Base-by-base conservation (phyloP, 2,329 filamentous ascomycete genomes). In the Trichoderma arundinaceum region DNA sequence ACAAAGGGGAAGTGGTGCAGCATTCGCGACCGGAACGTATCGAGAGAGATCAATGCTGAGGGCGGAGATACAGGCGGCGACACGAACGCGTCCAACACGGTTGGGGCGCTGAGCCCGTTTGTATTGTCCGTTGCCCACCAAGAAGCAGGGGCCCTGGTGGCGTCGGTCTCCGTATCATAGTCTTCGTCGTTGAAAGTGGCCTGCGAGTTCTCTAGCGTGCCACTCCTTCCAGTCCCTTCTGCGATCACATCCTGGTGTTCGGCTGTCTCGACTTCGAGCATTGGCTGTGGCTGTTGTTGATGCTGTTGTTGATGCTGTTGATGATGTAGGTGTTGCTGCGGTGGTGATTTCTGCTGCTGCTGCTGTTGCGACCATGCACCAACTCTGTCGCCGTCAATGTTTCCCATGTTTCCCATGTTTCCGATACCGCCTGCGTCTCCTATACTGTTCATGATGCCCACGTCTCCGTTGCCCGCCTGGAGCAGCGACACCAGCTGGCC, bases 1-100 rank as follows among this genome's bases (percentile, higher is more conserved):
- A 52, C 48, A 33, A 52, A 52, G 48, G 48, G 28, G 8, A 52
- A 52, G 28, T 52, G 48, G 3, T 52, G 48, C 48, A 52, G 15
- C 48, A 52, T 52, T 33, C 48, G 48, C 22, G 48, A 52, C 15
- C 48, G 48, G 48, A 52, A 52, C 10, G 28, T 52, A 7, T 33
- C 28, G 48, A 52, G 48, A 3, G 48, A 52, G 28, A 32, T 15
- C 4, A 13, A 35, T 52, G 48, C 28, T 17, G 28, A 52, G 15
- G 28, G 48, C 15, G 22, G 28, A 52, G 48, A 52, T 52, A 33
- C 28, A 52, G 28, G 33, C 13, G 48, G 48, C 48, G 48, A 33
- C 48, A 52, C 33, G 28, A 52, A 35, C 3, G 15, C 48, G 13
- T 52, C 22, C 28, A 32, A 9, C 0, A 51, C 48, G 6, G 48